These are phyloP conservation scores for Peronospora belbahrii DNA, from an alignment of 352 stramenopile species.

Conservation along the genomic window DNA sequence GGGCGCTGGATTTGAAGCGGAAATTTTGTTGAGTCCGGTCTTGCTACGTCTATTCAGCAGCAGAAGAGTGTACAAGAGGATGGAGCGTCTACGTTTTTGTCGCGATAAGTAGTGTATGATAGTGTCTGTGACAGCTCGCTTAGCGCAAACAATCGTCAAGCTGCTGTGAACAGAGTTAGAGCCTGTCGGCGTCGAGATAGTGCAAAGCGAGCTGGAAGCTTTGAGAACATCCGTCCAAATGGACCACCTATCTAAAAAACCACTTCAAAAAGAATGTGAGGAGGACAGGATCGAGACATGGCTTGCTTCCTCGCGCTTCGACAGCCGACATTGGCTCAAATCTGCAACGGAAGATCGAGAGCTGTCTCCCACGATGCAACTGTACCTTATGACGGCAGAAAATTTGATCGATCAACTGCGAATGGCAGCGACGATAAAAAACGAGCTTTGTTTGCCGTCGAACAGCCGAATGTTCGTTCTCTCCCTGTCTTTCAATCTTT, in stretches of 20 bases:
- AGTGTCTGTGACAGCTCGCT: not conserved
- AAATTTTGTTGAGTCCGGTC: constrained; percentile 32
- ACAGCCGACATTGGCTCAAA: not conserved
- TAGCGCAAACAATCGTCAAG: not conserved
- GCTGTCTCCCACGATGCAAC: not conserved
- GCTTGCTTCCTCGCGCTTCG: constrained; percentile 8
- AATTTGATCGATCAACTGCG: not conserved
- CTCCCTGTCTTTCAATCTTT: not conserved
- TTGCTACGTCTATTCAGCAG: constrained; percentile 21
- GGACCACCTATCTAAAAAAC: constrained; percentile 5
- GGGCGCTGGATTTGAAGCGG: constrained; percentile 25
- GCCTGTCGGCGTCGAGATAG: not conserved
- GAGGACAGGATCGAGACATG: constrained; percentile 6
- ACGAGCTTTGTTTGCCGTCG: not conserved
- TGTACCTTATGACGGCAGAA: not conserved
- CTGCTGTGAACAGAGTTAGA: not conserved
- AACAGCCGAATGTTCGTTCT: not conserved
- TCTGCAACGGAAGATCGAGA: not conserved
- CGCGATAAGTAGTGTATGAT: constrained; percentile 3
- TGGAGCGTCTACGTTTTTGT: constrained; percentile 20
- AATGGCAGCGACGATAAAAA: not conserved
- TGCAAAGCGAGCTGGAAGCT: too few species aligned
- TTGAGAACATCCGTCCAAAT: constrained; percentile 1
- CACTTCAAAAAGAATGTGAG: constrained; percentile 12
- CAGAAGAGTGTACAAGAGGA: constrained; percentile 22